phyloP scores from a whole-genome alignment of 129 eudicot species.

The Centella asiatica region DNA sequence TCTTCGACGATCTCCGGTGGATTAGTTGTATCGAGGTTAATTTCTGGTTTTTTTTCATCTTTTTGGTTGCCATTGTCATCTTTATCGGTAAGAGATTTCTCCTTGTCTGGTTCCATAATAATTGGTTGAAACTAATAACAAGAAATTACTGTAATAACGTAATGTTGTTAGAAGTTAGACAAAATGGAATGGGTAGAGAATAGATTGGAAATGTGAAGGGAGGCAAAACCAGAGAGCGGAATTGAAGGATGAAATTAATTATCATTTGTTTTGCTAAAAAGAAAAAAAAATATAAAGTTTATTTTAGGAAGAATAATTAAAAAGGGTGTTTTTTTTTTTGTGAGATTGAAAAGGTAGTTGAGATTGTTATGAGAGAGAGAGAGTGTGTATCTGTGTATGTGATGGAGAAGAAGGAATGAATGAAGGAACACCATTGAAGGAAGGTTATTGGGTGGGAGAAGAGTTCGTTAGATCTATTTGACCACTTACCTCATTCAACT shows the following conservation, averaged over 20 bases:
- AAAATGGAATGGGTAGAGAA: neutral
- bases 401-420: conserved; percentile 4
- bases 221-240: neutral
- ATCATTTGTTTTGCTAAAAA: neutral
- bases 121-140: neutral
- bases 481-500: too few relatives aligned
- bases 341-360: conserved; percentile 17
- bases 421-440: neutral
- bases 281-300: neutral
- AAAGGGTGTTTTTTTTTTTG: neutral
- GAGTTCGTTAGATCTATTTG: conserved; percentile 8
- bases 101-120: conserved; percentile 34
- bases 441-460: conserved; percentile 15
- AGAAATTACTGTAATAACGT: too few relatives aligned
- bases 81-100: conserved; percentile 5
- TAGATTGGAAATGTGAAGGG: conserved; percentile 5
- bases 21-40: neutral
- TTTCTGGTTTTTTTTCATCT: neutral
- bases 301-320: neutral
- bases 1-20: neutral
- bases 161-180: too few relatives aligned
- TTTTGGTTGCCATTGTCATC: neutral
- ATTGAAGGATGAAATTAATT: conserved; percentile 13
- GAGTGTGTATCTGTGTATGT: neutral
- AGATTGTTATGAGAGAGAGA: too few relatives aligned